Conservation (phyloP, 2,329 filamentous ascomycete species). For the Metarhizium album region DNA sequence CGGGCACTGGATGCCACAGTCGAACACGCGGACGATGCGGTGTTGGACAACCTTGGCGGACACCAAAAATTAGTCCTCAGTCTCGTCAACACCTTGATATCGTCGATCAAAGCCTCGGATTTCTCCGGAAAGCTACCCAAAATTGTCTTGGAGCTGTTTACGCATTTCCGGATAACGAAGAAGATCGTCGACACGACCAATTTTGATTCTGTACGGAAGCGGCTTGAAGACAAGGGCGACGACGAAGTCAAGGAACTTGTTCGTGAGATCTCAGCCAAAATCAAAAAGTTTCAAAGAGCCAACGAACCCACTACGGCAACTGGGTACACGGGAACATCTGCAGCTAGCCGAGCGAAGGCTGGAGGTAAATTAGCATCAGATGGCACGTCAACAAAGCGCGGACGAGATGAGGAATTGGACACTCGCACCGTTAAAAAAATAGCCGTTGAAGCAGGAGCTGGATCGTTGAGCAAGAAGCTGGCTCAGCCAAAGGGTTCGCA, state of each 20-base stretch:
- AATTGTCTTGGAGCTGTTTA: slow-evolving; percentile 48
- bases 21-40: slow-evolving; percentile 41
- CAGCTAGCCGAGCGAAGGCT: slow-evolving; percentile 26
- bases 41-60: slow-evolving; percentile 46
- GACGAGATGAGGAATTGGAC: slow-evolving; percentile 30
- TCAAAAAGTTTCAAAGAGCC: slow-evolving; percentile 28
- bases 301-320: slow-evolving; percentile 23
- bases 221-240: slow-evolving; percentile 53
- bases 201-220: slow-evolving; percentile 52
- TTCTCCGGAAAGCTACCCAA: slow-evolving; percentile 44
- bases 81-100: slow-evolving; percentile 42
- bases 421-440: slow-evolving; percentile 31
- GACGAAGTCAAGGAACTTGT: slow-evolving; percentile 52
- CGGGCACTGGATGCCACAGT: slow-evolving; percentile 42
- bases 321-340: slow-evolving; percentile 29
- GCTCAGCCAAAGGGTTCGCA: slow-evolving; percentile 24
- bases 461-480: slow-evolving; percentile 29
- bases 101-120: slow-evolving; percentile 41
- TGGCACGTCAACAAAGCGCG: slow-evolving; percentile 23
- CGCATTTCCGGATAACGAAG: slow-evolving; percentile 49
- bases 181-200: slow-evolving; percentile 54
- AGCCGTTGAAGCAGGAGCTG: slow-evolving; percentile 27
- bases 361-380: slow-evolving; percentile 19
- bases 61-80: slow-evolving; percentile 46
- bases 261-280: slow-evolving; percentile 41